Evolutionary conservation across 805 yeast genomes (phyloP), one percentile per base, ranked within the genome.

Genomic region (Wickerhamiella kurtzmanii): DNA sequence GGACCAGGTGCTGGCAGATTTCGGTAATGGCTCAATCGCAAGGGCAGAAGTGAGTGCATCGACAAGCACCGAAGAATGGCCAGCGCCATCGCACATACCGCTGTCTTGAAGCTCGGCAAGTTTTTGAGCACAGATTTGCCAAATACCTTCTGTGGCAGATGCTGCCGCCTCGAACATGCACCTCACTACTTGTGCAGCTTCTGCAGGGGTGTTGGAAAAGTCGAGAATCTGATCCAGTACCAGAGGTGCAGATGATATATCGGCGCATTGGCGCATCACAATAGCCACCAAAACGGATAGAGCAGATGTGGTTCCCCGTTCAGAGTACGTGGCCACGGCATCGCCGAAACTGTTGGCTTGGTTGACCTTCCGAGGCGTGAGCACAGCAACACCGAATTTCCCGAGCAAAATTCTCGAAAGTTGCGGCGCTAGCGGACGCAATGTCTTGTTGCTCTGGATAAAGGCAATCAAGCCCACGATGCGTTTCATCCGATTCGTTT

Each of bases 21-120:
- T 19, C 8, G 41, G 41, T 8, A 38, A 25, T 38, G 15, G n/a
- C 8, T 17, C 25, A 11, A 38, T 18, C 15, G 41, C 41, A 15
- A 38, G 41, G 9, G 41, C 41, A 38, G 41, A 22, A 11, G 41
- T 38, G n/a, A 38, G 25, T 6, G 22, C 41, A 21, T 38, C 25
- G 16, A 15, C 16, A 8, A 38, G 13, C 5, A 21, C 18, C 9
- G 32, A 25, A 25, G 32, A 6, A 25, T 25, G 9, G 11, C 9
- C 32, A 25, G 11, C 32, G 32, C 11, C 11, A 25, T 25, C 32
- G 9, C 11, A 11, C 32, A 25, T 6, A 6, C 11, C 9, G 32
- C 9, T 19, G 8, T 17, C 41, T 25, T 15, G 15, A 8, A 38
- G 25, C 25, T 19, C 8, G 16, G 9, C 25, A 4, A 38, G 25